A percentile compares a stretch with the other conserved stretches of the same genome.
Conservation (phyloP, 306 rosid genomes). For the Castanopsis chinensis region DNA sequence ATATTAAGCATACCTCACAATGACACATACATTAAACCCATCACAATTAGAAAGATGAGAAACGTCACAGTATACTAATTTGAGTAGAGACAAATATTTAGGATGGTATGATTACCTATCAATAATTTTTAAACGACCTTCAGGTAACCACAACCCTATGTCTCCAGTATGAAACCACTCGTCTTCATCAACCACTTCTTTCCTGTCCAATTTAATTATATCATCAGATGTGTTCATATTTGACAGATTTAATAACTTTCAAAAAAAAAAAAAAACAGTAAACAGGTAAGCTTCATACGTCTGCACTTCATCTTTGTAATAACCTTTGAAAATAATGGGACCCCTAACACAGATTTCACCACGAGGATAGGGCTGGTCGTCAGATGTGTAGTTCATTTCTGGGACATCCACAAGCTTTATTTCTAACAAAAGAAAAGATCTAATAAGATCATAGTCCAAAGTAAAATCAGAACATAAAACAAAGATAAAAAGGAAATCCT, state of each 20-base stretch:
- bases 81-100: neutral
- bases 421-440: conserved; percentile 56
- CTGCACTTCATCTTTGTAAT: conserved; percentile 88
- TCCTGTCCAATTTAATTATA: conserved; percentile 53
- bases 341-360: conserved; percentile 99
- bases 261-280: conserved; percentile 25
- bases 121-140: conserved; percentile 93
- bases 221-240: conserved; percentile 21
- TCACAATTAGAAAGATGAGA: neutral
- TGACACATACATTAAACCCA: neutral
- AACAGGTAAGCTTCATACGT: conserved; percentile 56
- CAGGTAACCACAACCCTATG: conserved; percentile 82
- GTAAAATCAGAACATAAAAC: conserved; percentile 2
- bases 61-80: neutral
- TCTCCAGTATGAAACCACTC: conserved; percentile 99
- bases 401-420: conserved; percentile 95
- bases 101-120: conserved; percentile 62
- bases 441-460: conserved; percentile 23
- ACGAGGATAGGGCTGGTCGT: conserved; percentile 88
- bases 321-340: conserved; percentile 81
- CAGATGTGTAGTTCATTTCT: conserved; percentile 91
- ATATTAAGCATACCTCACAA: neutral
- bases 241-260: conserved; percentile 8
- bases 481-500: conserved; percentile 1
- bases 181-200: conserved; percentile 84